Evolutionary conservation across 2,329 filamentous ascomycete species (phyloP), one percentile per base, ranked within the genome.

Genomic region (Cercospora canescens): DNA sequence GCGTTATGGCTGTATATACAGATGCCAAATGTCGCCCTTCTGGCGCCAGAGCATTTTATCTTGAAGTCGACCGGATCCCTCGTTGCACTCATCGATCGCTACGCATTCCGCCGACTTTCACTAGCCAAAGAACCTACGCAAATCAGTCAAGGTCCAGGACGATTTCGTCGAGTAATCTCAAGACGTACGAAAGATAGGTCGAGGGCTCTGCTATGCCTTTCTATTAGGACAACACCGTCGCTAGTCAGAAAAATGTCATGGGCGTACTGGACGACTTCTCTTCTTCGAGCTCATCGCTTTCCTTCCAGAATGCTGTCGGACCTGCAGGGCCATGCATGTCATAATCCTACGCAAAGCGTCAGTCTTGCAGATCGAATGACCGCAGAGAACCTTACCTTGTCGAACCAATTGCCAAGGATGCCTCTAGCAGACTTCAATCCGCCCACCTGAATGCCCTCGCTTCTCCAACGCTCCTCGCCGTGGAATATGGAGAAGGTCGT

Each of bases 251-350:
- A 39, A 60, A 73, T 12, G 70, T 67, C 54, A 72, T 18, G 6
- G 71, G 73, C 67, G 63, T 71, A 67, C 69, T 70, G 50, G 63
- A 63, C 50, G 59, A 66, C 65, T 71, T 72, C 59, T 75, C 75
- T 28, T 74, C 76, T 24, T 75, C 72, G 39, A 79, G 74, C 16
- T 79, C 77, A 70, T 91, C 87, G 50, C 82, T 85, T 11, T 89
- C 81, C 78, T 94, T 94, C 91, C 91, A 94, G 73, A 92, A 93
- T 0, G 88, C 89, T 1, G 89, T 92, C 1, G 91, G 91, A 0
- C 91, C 91, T 1, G 85, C 89, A 0, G 91, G 91, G 0, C 91
- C 91, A 71, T 89, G 86, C 1, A 81, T 76, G 67, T 91, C 88
- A 71, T 86, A 89, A 75, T 92, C 87, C 86, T 88, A 60, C 41